A percentile compares a stretch with the other conserved stretches of the same genome.
Evolutionary conservation across 495 filamentous ascomycete genomes (phyloP).

Genomic region (Aspergillus saccharolyticus): DNA sequence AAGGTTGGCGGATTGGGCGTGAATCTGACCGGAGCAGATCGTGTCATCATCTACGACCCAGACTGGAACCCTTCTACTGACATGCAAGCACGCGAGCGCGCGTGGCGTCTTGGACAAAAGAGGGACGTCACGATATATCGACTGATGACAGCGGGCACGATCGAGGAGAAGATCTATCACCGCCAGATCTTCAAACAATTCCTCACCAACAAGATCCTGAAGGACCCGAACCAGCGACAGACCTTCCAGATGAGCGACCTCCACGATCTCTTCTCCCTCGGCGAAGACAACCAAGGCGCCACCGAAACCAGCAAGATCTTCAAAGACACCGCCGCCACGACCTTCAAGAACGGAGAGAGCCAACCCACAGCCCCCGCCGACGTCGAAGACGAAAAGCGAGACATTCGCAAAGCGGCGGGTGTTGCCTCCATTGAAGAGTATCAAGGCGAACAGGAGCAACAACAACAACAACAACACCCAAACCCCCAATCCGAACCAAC

Average conservation of each 20-base stretch:
- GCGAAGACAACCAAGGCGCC: constrained; percentile 56
- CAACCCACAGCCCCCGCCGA: constrained; percentile 12
- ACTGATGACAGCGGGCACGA: constrained; percentile 93
- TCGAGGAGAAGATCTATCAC: constrained; percentile 98
- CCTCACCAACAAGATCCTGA: constrained; percentile 87
- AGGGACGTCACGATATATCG: constrained; percentile 90
- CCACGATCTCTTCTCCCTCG: constrained; percentile 85
- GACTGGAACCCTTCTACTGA: constrained; percentile 98
- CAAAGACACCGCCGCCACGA: constrained; percentile 74
- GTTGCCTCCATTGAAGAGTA: constrained; percentile 56
- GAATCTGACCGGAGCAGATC: constrained; percentile 90
- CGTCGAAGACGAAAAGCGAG: constrained; percentile 29
- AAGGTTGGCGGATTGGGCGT: constrained; percentile 91
- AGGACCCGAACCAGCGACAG: constrained; percentile 83
- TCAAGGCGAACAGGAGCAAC: constrained; percentile 35
- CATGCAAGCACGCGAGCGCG: constrained; percentile 89
- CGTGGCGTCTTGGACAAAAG: constrained; percentile 94
- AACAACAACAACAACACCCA: constrained; percentile 2
- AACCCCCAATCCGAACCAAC: constrained; percentile 30
- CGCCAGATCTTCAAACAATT: constrained; percentile 98
- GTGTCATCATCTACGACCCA: constrained; percentile 95
- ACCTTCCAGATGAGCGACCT: constrained; percentile 81
- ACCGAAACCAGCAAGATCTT: constrained; percentile 86
- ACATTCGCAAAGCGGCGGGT: constrained; percentile 50
- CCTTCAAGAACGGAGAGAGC: constrained; percentile 31